A percentile compares a stretch with the other conserved stretches of the same genome.
These are phyloP conservation scores for Aspergillus ibericus DNA, from an alignment of 2,329 filamentous ascomycete genomes.

Conservation along the genomic window DNA sequence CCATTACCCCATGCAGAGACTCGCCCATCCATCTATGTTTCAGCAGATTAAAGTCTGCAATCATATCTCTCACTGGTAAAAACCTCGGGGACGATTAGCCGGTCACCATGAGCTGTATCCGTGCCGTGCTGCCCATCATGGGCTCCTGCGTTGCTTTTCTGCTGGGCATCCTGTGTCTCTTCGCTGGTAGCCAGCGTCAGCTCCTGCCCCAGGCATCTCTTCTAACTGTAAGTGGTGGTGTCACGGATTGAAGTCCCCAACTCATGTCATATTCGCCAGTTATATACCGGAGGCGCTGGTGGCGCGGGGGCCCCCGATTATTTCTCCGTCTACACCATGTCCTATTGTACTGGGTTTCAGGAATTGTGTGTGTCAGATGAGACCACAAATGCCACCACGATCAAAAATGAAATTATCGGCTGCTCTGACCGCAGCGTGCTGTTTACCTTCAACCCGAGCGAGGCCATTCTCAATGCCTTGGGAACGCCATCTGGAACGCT, in stretches of 20 bases:
- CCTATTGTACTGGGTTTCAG: constrained; percentile 4
- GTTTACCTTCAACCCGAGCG: constrained; percentile 6
- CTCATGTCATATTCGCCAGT: background rate
- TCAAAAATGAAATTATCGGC: background rate
- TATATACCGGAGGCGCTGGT: background rate
- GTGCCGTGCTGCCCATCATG: background rate
- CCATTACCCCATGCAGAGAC: background rate
- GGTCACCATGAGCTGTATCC: background rate
- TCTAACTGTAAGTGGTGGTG: background rate
- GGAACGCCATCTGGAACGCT: background rate
- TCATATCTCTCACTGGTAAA: background rate
- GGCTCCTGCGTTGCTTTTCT: constrained; percentile 6
- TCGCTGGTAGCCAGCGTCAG: constrained; percentile 7
- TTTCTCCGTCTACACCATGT: constrained; percentile 10
- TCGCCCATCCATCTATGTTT: background rate
- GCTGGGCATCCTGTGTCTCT: constrained; percentile 6
- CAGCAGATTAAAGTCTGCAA: background rate
- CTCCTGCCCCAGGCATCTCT: constrained; percentile 6
- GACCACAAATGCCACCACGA: constrained; percentile 1
- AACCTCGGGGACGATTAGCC: no score
- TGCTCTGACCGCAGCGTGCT: constrained; percentile 7
- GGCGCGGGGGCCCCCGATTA: constrained; percentile 4
- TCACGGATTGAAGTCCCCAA: background rate
- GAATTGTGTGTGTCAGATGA: background rate
- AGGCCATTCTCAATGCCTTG: background rate